phyloP scores from a whole-genome alignment of 2,329 filamentous ascomycete genomes.

The Fusarium albosuccineum region DNA sequence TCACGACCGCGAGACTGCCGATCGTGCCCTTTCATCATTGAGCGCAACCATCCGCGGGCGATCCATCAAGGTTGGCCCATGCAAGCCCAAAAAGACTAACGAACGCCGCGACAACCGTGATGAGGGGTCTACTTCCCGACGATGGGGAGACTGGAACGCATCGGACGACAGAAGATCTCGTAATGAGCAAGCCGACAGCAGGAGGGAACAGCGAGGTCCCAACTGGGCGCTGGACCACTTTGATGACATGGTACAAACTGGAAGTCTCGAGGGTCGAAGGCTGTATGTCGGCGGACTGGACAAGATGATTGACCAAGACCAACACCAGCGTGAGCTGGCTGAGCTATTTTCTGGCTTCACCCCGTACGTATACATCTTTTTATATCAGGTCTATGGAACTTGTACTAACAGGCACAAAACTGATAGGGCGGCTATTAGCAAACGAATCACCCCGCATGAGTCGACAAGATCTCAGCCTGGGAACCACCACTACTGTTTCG shows the following conservation, averaged over 20 bases:
- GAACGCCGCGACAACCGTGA: conserved; percentile 30
- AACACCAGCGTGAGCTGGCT: conserved; percentile 60
- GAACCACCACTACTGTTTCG: conserved; percentile 74
- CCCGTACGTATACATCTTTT: conserved; percentile 11
- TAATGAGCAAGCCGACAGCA: background rate
- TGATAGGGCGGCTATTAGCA: conserved; percentile 53
- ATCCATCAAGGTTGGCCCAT: conserved; percentile 73
- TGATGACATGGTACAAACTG: conserved; percentile 42
- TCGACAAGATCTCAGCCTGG: conserved; percentile 65
- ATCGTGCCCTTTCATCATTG: conserved; percentile 64
- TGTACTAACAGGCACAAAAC: background rate
- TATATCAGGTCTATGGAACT: fast-evolving
- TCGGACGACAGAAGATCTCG: conserved; percentile 22
- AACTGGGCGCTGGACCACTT: conserved; percentile 47
- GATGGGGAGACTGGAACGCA: conserved; percentile 61
- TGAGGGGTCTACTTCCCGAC: conserved; percentile 48
- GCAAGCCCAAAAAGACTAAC: conserved; percentile 64
- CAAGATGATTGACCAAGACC: conserved; percentile 61
- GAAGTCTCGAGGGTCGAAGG: conserved; percentile 52
- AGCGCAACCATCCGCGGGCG: conserved; percentile 68
- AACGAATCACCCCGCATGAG: conserved; percentile 70
- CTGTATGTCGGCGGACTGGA: conserved; percentile 66
- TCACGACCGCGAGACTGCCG: conserved; percentile 66
- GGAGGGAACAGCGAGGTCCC: conserved; percentile 7
- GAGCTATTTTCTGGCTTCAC: conserved; percentile 62